phyloP scores from a whole-genome alignment of 2,329 filamentous ascomycete genomes.

The Ambrosiella xylebori region DNA sequence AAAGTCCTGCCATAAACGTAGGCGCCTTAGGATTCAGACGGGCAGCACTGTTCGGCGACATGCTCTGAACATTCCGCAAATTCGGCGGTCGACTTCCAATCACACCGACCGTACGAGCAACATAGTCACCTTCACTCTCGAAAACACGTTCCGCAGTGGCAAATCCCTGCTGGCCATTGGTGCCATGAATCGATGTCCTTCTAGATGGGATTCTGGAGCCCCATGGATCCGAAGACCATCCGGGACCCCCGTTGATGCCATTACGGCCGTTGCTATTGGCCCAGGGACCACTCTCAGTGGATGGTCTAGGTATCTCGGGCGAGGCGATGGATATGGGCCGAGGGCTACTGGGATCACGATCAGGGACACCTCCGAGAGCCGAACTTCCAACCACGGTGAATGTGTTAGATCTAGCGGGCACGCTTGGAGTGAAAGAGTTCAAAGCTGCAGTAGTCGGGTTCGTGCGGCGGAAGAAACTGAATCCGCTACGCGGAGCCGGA shows the following conservation, averaged over 20 bases:
- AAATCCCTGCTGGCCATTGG: slow-evolving; percentile 25
- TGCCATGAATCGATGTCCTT: slow-evolving; percentile 65
- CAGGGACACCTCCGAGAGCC: slow-evolving; percentile 33
- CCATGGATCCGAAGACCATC: slow-evolving; percentile 50
- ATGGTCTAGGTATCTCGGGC: slow-evolving; percentile 56
- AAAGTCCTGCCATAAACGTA: slow-evolving; percentile 62
- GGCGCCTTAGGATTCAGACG: slow-evolving; percentile 77
- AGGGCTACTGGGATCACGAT: slow-evolving; percentile 41
- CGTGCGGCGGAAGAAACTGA: slow-evolving; percentile 41
- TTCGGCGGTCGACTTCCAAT: slow-evolving; percentile 59
- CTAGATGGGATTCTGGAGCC: slow-evolving; percentile 53
- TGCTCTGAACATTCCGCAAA: slow-evolving; percentile 22
- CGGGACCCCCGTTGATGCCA: slow-evolving; percentile 34
- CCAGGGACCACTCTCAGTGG: slow-evolving; percentile 60
- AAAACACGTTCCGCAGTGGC: slow-evolving; percentile 49
- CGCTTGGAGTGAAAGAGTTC: slow-evolving; percentile 17
- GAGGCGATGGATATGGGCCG: slow-evolving; percentile 54
- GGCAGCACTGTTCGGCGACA: slow-evolving; percentile 34
- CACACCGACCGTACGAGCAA: slow-evolving; percentile 40
- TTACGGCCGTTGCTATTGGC: slow-evolving; percentile 34
- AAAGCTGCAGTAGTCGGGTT: slow-evolving; percentile 28
- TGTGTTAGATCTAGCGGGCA: slow-evolving; percentile 15
- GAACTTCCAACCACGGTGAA: slow-evolving; percentile 33
- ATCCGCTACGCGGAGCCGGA: slow-evolving; percentile 28
- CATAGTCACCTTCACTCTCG: slow-evolving; percentile 32